Conservation (phyloP, 768 basidiomycete genomes). For the Termitomyces titanicus region DNA sequence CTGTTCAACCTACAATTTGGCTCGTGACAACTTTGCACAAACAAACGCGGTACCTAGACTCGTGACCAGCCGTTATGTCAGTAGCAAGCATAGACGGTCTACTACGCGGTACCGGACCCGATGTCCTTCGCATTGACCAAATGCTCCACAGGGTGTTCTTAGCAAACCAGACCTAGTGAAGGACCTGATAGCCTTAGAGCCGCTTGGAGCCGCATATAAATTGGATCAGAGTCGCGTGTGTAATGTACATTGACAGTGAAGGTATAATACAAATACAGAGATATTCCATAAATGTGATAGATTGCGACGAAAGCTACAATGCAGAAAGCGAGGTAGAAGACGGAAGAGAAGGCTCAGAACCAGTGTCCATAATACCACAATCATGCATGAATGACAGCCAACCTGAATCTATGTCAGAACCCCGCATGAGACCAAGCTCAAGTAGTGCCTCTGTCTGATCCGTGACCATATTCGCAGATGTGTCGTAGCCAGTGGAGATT, state of each 20-base stretch:
- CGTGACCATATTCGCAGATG: background rate
- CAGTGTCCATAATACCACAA: constrained; percentile 42
- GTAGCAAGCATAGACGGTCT: too few relatives aligned
- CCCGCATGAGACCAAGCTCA: constrained; percentile 41
- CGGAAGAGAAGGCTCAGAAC: background rate
- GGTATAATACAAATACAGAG: background rate
- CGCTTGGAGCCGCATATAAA: background rate
- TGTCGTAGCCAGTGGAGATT: background rate
- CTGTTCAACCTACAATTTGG: too few relatives aligned
- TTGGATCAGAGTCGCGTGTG: background rate
- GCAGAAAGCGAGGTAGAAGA: constrained; percentile 1
- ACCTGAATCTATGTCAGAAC: constrained; percentile 42
- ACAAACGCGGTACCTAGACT: too few relatives aligned
- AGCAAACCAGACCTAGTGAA: background rate
- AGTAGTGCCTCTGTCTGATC: constrained; percentile 31
- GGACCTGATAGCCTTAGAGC: background rate
- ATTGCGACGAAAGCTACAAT: background rate
- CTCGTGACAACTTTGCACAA: too few relatives aligned
- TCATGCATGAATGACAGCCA: constrained; percentile 50
- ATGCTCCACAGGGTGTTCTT: too few relatives aligned
- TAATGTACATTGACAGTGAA: background rate
- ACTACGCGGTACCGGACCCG: too few relatives aligned
- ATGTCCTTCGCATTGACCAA: too few relatives aligned
- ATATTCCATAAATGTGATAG: background rate
- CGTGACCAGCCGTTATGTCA: too few relatives aligned